A percentile compares a stretch with the other conserved stretches of the same genome.
These are phyloP conservation scores for Trypanosoma platydactyli DNA, from an alignment of 208 protist species.

Conservation along the genomic window DNA sequence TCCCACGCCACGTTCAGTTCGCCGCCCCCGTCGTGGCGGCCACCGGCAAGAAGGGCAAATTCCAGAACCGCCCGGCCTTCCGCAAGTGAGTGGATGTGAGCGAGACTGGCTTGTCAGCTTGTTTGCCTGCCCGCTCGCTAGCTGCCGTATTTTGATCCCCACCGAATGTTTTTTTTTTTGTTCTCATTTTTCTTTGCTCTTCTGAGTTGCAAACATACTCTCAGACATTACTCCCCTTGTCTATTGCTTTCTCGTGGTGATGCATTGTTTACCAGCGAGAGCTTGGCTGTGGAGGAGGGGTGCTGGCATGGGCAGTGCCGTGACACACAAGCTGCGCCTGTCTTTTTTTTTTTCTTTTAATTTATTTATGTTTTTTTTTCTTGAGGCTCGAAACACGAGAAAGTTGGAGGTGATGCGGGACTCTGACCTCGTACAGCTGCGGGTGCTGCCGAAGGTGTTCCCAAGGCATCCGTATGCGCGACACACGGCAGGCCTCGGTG, in stretches of 20 bases:
- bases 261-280: too few species aligned
- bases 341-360: not conserved
- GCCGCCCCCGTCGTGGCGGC: constrained; percentile 27
- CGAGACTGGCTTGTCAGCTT: too few species aligned
- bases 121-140: not conserved
- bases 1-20: constrained; percentile 68
- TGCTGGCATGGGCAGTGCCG: too few species aligned
- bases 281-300: too few species aligned
- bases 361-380: not conserved
- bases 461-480: constrained; percentile 27
- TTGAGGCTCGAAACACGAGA: not conserved
- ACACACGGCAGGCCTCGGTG: constrained; percentile 22
- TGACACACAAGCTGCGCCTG: not conserved
- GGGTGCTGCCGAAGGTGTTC: constrained; percentile 28
- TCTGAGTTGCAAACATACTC: too few species aligned
- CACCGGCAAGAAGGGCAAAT: constrained; percentile 28
- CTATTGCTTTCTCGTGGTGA: too few species aligned
- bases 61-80: constrained; percentile 24
- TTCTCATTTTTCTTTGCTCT: too few species aligned
- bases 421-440: constrained; percentile 19
- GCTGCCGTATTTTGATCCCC: constrained; percentile 21
- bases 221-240: too few species aligned
- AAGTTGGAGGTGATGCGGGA: constrained; percentile 12
- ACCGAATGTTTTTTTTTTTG: constrained; percentile 22
- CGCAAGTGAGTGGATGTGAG: constrained; percentile 33